Base-by-base conservation (phyloP, 225 moss, liverwort and hornwort genomes). In the Climacium dendroides region DNA sequence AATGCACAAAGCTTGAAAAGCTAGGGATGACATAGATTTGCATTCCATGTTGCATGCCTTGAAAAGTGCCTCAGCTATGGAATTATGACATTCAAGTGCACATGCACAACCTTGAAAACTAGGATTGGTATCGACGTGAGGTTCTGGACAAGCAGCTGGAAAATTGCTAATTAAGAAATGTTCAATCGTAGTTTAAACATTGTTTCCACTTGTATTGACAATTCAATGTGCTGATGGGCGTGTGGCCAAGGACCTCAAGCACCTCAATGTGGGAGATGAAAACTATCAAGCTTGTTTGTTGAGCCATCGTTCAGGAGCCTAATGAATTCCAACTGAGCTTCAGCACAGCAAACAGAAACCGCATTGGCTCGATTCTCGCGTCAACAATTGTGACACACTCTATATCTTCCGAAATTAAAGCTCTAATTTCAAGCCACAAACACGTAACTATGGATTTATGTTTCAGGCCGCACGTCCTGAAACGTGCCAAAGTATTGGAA, bases 31-130 rank as follows among this genome's bases (percentile, higher is more conserved):
- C 19, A 20, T 55, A 57, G 57, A 22, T n/a, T 70, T 14, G 2
- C 2, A 5, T 3, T 71, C 7, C 15, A 14, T 8, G 26, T 41
- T 71, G 25, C 5, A 1, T 26, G 1, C 8, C 26, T 1, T 15
- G 1, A 15, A 9, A 26, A 25, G 8, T 67, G 5, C 41, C 15
- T 5, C 25, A 41, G 1, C 5, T 9, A 0, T 47, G 19, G 2
- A 73, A 11, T 73, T 47, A 15, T 75, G 24, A 76, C 35, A 76
- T 35, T 53, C 34, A 23, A 52, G 6, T 76, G 35, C 75, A 52
- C 52, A 1, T 52, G 3, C 5, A 29, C 1, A 45, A 45, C 18
- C 47, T 50, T 50, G 8, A 50, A 48, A 32, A 32, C 74, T 32
- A 74, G 32, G 32, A 50, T 74, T 19, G 19, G 13, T 34, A 8